Evolutionary conservation across 2,329 filamentous ascomycete species (phyloP).

Genomic region (Volutella citrinella): DNA sequence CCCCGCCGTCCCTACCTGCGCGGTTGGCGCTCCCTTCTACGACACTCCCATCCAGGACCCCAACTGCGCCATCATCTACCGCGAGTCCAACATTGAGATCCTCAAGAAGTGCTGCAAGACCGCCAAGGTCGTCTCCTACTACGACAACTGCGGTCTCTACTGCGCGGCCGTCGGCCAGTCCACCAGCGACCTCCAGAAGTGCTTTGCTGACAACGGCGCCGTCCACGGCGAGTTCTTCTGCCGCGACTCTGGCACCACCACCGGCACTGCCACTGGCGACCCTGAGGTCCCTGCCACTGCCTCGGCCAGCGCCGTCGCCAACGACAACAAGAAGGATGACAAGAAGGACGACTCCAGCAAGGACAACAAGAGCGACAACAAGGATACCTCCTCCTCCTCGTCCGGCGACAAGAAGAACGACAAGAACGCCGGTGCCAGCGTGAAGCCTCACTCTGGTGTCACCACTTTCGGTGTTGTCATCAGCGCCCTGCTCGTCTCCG

Average conservation of each 20-base stretch:
- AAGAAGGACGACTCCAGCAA: slow-evolving; percentile 6
- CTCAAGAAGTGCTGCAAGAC: slow-evolving; percentile 44
- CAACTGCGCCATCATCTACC: slow-evolving; percentile 41
- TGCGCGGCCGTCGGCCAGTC: slow-evolving; percentile 37
- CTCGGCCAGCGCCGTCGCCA: slow-evolving; percentile 28
- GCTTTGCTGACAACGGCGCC: slow-evolving; percentile 38
- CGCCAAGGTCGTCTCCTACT: slow-evolving; percentile 43
- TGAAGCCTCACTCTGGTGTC: slow-evolving; percentile 21
- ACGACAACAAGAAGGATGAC: slow-evolving; percentile 11
- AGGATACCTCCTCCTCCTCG: background rate
- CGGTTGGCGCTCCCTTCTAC: slow-evolving; percentile 30
- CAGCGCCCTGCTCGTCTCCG: slow-evolving; percentile 36
- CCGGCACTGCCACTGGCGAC: slow-evolving; percentile 27
- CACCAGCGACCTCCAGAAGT: slow-evolving; percentile 29
- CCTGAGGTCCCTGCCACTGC: slow-evolving; percentile 27
- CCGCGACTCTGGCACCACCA: slow-evolving; percentile 34
- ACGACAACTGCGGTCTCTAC: slow-evolving; percentile 48
- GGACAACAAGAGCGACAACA: slow-evolving; percentile 6
- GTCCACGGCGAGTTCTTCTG: slow-evolving; percentile 41
- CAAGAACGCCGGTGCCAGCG: slow-evolving; percentile 18
- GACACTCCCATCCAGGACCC: slow-evolving; percentile 41
- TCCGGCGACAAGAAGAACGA: slow-evolving; percentile 1
- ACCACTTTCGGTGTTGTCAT: slow-evolving; percentile 32
- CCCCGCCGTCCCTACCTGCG: slow-evolving; percentile 9
- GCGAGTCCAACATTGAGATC: slow-evolving; percentile 38